These are phyloP conservation scores for Gelatoporia subvermispora DNA, from an alignment of 768 basidiomycete genomes.

Conservation along the genomic window DNA sequence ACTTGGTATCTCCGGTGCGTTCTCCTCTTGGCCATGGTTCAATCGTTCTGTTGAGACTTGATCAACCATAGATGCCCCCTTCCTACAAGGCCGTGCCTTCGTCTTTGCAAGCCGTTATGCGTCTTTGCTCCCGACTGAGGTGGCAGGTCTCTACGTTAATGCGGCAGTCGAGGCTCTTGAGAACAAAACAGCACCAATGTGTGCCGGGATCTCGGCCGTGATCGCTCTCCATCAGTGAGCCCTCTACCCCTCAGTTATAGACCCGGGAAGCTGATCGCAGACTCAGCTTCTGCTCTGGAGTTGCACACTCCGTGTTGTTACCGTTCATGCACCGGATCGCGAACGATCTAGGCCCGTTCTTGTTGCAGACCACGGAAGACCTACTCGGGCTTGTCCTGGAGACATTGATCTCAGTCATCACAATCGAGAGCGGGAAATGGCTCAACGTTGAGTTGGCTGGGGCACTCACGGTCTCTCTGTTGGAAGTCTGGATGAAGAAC, in stretches of 20 bases:
- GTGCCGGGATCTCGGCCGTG: conserved; percentile 91
- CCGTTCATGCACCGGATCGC: conserved; percentile 72
- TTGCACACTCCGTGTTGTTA: conserved; percentile 52
- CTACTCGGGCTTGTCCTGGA: conserved; percentile 86
- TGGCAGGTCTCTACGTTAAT: conserved; percentile 82
- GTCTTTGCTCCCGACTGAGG: conserved; percentile 60
- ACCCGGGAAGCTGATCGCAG: conserved; percentile 2
- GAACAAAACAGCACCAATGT: conserved; percentile 61
- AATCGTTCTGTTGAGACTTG: not conserved
- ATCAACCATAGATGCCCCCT: conserved; percentile 62
- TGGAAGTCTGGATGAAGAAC: conserved; percentile 84
- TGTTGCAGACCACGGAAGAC: conserved; percentile 78
- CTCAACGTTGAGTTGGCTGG: conserved; percentile 60
- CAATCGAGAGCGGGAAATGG: conserved; percentile 72
- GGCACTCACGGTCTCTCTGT: conserved; percentile 58
- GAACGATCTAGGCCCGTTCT: conserved; percentile 77
- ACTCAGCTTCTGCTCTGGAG: conserved; percentile 63
- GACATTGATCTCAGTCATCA: conserved; percentile 73
- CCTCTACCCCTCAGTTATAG: not conserved
- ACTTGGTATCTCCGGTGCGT: conserved; percentile 63
- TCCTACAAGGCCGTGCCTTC: conserved; percentile 92
- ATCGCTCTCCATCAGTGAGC: conserved; percentile 89
- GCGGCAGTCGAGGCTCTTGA: conserved; percentile 86
- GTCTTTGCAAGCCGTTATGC: conserved; percentile 92
- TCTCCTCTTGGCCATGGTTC: not conserved